Evolutionary conservation across 2,329 filamentous ascomycete species (phyloP), one percentile per base, ranked within the genome.

Genomic region (Stachybotrys chlorohalonatus): DNA sequence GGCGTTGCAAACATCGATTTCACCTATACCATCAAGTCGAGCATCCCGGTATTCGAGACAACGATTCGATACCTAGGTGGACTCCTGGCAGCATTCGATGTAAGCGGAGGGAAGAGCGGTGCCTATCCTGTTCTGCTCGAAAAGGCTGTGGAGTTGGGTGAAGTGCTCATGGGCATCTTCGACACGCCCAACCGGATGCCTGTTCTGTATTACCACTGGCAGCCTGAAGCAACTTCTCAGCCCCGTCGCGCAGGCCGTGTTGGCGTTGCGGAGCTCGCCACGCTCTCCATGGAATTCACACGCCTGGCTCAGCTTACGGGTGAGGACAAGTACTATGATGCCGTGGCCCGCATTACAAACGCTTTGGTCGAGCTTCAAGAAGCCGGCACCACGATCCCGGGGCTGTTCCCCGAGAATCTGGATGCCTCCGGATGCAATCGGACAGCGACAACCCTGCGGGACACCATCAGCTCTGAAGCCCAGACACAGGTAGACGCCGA

Each of bases 151-250:
- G 86, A 93, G 70, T 80, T 94, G 31, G 90, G 84, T 46, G 87
- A 93, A 63, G 80, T 95, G 57, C 74, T 95, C 36, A 90, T 92
- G 74, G 84, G 86, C 53, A 81, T 87, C 5, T 95, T 95, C 63
- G 90, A 95, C 70, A 96, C 93, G 0, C 92, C 92, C 1, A 96
- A 97, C 68, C 84, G 90, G 62, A 95, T 97, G 89, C 92, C 93
- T 3, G 73, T 90, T 6, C 79, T 90, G 6, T 91, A 86, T 70
- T 95, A 93, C 71, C 75, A 79, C 58, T 96, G 88, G 89, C 81
- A 82, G 62, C 88, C 86, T 60, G 72, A 79, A 15, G 83, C 76
- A 62, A 79, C 81, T 9, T 82, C 80, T 4, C 79, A 85, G 59
- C 81, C 84, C 7, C 86, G 84, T 61, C 78, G 80, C 30, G 88